Evolutionary conservation across 2,329 filamentous ascomycete genomes (phyloP), one percentile per base, ranked within the genome.

Genomic region (Colletotrichum magnum): DNA sequence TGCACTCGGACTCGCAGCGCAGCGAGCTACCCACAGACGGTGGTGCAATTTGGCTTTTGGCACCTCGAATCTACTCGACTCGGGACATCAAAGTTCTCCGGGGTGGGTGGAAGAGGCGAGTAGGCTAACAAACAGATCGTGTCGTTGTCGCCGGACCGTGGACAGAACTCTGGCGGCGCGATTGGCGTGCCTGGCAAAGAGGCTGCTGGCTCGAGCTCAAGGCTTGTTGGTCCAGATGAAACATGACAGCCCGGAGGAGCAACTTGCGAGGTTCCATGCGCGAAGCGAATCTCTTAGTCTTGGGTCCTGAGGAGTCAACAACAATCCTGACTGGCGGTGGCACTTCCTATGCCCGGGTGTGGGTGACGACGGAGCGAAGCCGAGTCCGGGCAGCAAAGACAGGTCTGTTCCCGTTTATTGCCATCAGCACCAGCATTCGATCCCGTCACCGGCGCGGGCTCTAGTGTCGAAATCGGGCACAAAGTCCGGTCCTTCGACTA

Each of bases 241-340:
- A 68, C 64, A 68, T 63, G 64, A 68, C 59, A 63, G 50, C 36
- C 58, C 36, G 24, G 58, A 67, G 64, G 47, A 50, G 50, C 28
- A 41, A 58, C 26, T 43, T 43, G 64, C 47, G 60, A 54, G 61
- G 60, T 58, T 54, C 60, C 61, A 28, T 56, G 32, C 32, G 7
- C 32, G 32, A 36, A 36, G 32, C 32, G 32, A 36, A 36, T 36
- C 32, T 36, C 32, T 36, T 36, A 36, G 32, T 36, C 32, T 36
- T 26, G 18, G 64, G 53, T 24, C 24, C 15, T 26, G 18, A 68
- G 53, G 52, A 41, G 57, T 64, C 52, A 39, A 24, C 41, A 36
- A n/a, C 36, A 39, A 48, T 15, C 13, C 32, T 16, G 45, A 18
- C 41, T 43, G 16, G 13, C 41, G 15, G 9, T 52, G 28, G 28